A percentile compares a stretch with the other conserved stretches of the same genome.
phyloP scores from a whole-genome alignment of 805 yeast species.

The Pichia kluyveri region DNA sequence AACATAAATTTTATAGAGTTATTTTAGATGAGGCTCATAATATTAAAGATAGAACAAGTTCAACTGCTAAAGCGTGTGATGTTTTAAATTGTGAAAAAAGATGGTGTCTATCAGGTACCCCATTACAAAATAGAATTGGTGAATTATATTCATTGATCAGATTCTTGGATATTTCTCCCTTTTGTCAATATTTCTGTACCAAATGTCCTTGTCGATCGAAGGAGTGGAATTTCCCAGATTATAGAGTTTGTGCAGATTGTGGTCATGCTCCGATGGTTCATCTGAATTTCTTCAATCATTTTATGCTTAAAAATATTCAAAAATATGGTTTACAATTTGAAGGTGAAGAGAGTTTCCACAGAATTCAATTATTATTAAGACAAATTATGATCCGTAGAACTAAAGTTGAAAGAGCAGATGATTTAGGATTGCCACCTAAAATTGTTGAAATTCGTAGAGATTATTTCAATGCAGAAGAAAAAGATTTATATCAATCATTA shows the following conservation, averaged over 20 bases:
- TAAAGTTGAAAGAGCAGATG: constrained; percentile 94
- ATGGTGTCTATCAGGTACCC: constrained; percentile 95
- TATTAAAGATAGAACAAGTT: constrained; percentile 88
- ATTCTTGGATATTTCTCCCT: constrained; percentile 77
- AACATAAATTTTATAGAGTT: constrained; percentile 70
- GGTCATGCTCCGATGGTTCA: constrained; percentile 93
- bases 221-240: constrained; percentile 79
- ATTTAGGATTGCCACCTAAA: constrained; percentile 93
- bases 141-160: constrained; percentile 90
- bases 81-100: constrained; percentile 59
- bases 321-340: constrained; percentile 75
- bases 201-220: constrained; percentile 77
- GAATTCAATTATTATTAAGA: constrained; percentile 63
- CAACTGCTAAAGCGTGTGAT: constrained; percentile 90
- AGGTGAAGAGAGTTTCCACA: constrained; percentile 67
- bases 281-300: constrained; percentile 90
- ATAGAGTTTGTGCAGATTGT: constrained; percentile 78
- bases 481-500: constrained; percentile 80
- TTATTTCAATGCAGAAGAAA: constrained; percentile 87
- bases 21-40: constrained; percentile 96
- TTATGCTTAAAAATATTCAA: constrained; percentile 89
- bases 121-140: constrained; percentile 92
- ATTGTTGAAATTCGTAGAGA: constrained; percentile 84
- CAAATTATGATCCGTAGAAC: constrained; percentile 92
- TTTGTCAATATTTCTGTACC: constrained; percentile 86